Evolutionary conservation across 2,329 filamentous ascomycete genomes (phyloP), one percentile per base, ranked within the genome.

Genomic region (Akanthomyces lecanii): DNA sequence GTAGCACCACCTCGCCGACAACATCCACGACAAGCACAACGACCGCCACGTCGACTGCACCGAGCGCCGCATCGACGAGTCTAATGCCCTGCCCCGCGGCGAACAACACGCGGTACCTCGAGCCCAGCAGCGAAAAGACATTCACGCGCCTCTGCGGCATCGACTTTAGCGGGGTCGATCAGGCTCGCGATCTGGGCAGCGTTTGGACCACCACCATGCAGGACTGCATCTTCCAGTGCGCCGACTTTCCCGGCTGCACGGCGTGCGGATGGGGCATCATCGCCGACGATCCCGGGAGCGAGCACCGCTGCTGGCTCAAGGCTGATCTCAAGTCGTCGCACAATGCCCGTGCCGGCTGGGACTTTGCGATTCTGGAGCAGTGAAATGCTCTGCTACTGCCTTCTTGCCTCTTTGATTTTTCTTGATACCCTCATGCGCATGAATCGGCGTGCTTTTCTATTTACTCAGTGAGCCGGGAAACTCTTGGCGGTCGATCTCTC

Each of bases 111-210:
- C 67, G 73, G n/a, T 81, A 78, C 66, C 59, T 70, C 28, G 77
- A 79, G 1, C 74, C 77, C 1, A 73, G 74, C 10, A 77, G 77
- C 4, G 67, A 73, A 8, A 77, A 75, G 65, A 69, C 64, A 10
- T 82, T 82, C 71, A 66, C 76, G 25, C 78, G 77, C 7, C 59
- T 78, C 21, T 82, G 80, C 68, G 79, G 78, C 36, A 67, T 81
- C 61, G 80, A 82, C 69, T 81, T 78, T 67, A 74, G 70, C 64
- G 74, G 75, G n/a, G 64, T 63, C 2, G 68, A 65, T 21, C 68
- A 69, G n/a, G 75, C 76, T 44, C 67, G 68, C 18, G 75, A 77
- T 63, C 69, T 78, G 44, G 72, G 66, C 18, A 71, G 70, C 53
- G 72, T 77, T 25, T 71, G 70, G 63, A 78, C 76, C 1, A 69